phyloP scores from a whole-genome alignment of 1,284 basidiomycete genomes.

The Naganishia sp. region DNA sequence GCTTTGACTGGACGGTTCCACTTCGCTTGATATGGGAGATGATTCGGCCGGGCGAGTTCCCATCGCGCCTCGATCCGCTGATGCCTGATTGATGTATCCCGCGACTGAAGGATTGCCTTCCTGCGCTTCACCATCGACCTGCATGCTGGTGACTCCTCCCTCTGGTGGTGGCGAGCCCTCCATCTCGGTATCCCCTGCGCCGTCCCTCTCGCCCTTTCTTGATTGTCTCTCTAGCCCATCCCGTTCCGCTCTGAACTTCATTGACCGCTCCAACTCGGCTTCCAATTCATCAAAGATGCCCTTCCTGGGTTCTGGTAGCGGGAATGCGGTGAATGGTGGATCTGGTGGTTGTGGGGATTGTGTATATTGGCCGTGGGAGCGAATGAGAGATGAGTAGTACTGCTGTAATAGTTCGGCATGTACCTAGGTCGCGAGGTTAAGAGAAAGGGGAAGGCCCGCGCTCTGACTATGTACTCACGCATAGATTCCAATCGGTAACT shows the following conservation, averaged over 20 bases:
- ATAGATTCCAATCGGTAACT: slow-evolving; percentile 87
- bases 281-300: slow-evolving; percentile 11
- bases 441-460: not conserved
- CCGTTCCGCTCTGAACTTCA: not conserved
- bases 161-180: not conserved
- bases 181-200: slow-evolving; percentile 5
- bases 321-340: slow-evolving; percentile 48
- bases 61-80: not conserved
- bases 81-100: not conserved
- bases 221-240: not conserved
- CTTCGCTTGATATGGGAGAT: slow-evolving; percentile 11
- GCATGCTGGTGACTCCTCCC: not conserved
- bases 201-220: not conserved
- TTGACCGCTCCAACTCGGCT: not conserved
- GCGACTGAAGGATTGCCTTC: not conserved
- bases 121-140: slow-evolving; percentile 3
- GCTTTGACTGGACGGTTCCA: slow-evolving; percentile 5
- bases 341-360: slow-evolving; percentile 44
- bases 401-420: slow-evolving; percentile 52
- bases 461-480: slow-evolving; percentile 62
- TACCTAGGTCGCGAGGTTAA: slow-evolving; percentile 41
- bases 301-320: slow-evolving; percentile 31
- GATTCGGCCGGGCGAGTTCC: not conserved
- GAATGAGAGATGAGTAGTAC: slow-evolving; percentile 55
- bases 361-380: slow-evolving; percentile 49